Evolutionary conservation across 2,329 filamentous ascomycete genomes (phyloP), one percentile per base, ranked within the genome.

Genomic region (Penicillium sp.): DNA sequence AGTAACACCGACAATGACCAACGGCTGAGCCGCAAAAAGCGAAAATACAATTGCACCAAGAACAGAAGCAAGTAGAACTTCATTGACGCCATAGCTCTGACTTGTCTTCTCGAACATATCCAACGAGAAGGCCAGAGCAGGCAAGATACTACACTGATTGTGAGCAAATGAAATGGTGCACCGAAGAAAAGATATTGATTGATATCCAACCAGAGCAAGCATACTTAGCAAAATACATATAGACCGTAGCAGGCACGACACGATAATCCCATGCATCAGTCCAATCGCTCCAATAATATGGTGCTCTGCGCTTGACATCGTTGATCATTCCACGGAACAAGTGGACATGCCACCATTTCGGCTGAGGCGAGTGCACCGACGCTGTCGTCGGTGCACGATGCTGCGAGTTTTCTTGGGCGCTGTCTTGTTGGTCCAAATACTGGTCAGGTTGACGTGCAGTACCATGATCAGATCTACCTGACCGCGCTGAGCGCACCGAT

Each of bases 161-260:
- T 66, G 9, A 65, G 57, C 23, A 49, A 53, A 23, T 29, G 43
- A 19, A 17, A 31, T 10, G n/a, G 1, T 4, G n/a, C 10, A 13
- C 25, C 1, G 27, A 36, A 31, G 25, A 21, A 35, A 44, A 38
- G 4, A 21, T 17, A n/a, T 52, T 36, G 21, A 39, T 52, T 17
- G 12, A 31, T 55, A 31, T 45, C 47, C 29, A 44, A 44, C 1
- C 27, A 47, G 36, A 39, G 35, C 33, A 45, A 49, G 69, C 82
- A 70, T 82, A 93, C 90, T 96, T 96, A 62, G 91, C 91, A 82
- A 96, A 96, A 78, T 94, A 96, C 90, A 96, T 96, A 76, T 96
- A 96, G 31, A 96, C 79, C 10, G 91, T 96, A 17, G 90, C 90
- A 1, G 91, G 91, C 39, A 96, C 83, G 42, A 96, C 90, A 53